These are phyloP conservation scores for Cucumis cinereus DNA, from an alignment of 306 rosid genomes.

Conservation along the genomic window DNA sequence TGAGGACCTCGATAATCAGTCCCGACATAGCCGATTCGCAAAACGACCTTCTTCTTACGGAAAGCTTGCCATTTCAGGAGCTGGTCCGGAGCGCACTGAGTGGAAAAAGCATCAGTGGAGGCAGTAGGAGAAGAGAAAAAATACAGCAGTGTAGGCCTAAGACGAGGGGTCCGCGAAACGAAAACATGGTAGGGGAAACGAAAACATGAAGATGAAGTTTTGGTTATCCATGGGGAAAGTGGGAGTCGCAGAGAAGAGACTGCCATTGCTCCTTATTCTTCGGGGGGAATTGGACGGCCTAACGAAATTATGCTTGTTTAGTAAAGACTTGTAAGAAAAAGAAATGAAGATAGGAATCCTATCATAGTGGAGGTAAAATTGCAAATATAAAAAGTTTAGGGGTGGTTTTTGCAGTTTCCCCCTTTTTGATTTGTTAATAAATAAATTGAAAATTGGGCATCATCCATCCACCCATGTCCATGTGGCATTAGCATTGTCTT, in stretches of 20 bases:
- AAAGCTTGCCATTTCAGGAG: constrained; percentile 41
- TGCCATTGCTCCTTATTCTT: constrained; percentile 17
- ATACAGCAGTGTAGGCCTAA: constrained; percentile 13
- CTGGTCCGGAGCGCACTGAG: neutral
- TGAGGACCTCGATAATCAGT: constrained; percentile 66
- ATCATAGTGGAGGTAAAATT: neutral
- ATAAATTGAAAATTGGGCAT: neutral
- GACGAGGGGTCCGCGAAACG: neutral
- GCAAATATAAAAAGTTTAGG: neutral
- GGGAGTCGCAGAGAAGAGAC: constrained; percentile 32
- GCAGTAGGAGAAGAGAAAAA: neutral
- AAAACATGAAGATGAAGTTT: constrained; percentile 6
- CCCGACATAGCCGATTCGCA: constrained; percentile 80
- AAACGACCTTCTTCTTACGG: constrained; percentile 66
- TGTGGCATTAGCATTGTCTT: neutral
- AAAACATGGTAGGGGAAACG: neutral
- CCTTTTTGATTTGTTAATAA: neutral
- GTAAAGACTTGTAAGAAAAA: too few species aligned
- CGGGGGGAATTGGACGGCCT: too few species aligned
- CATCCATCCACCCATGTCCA: too few species aligned
- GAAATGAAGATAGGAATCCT: neutral
- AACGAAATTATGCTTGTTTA: too few species aligned
- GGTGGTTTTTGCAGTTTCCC: neutral
- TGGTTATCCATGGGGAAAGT: constrained; percentile 22
- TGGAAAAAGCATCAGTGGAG: neutral